phyloP scores from a whole-genome alignment of 495 filamentous ascomycete genomes.

The Aspergillus incahuasiensis region DNA sequence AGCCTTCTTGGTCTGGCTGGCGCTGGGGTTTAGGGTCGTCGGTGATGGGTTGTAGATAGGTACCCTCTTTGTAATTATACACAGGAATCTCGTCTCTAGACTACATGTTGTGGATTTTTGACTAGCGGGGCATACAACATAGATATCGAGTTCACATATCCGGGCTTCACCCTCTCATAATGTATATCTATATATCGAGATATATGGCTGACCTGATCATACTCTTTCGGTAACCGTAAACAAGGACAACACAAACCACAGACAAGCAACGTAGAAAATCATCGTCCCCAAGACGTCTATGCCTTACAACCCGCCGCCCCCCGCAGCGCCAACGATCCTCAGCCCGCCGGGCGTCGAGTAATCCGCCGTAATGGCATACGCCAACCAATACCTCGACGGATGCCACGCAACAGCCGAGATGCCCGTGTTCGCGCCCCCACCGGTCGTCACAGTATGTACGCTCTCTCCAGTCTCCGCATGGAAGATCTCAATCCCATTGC shows the following conservation, averaged over 20 bases:
- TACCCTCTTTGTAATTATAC: neutral
- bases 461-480: conserved; percentile 87
- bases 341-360: conserved; percentile 71
- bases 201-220: neutral
- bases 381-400: conserved; percentile 81
- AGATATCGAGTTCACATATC: neutral
- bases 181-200: neutral
- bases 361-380: conserved; percentile 78
- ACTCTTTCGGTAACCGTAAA: neutral
- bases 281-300: neutral
- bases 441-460: conserved; percentile 72
- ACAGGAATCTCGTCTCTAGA: conserved; percentile 3
- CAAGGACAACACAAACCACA: neutral
- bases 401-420: conserved; percentile 80
- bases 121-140: neutral
- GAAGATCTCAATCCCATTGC: conserved; percentile 62
- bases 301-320: conserved; percentile 36
- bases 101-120: neutral
- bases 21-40: neutral
- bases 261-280: neutral
- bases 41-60: neutral
- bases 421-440: conserved; percentile 41
- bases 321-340: conserved; percentile 68
- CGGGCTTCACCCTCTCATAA: neutral
- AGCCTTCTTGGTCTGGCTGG: neutral